Evolutionary conservation across 2,329 filamentous ascomycete genomes (phyloP).

Genomic region (Cercospora sp.): DNA sequence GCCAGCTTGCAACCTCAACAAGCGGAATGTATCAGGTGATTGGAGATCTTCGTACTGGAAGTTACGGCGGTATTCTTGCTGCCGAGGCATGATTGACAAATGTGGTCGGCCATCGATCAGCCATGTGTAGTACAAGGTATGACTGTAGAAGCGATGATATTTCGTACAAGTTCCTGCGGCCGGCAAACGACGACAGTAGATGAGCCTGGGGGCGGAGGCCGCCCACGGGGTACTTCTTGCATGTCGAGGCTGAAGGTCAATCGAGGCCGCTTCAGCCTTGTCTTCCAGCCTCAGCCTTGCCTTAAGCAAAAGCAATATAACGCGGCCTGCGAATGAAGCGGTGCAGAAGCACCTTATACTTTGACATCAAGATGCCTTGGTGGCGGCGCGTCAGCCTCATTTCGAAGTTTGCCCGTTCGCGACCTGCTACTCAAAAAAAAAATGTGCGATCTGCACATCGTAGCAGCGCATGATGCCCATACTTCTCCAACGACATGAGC

Average conservation of each 20-base stretch:
- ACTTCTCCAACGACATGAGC: background rate
- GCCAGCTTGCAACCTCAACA: background rate
- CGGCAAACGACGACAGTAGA: background rate
- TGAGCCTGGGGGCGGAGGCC: background rate
- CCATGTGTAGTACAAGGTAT: background rate
- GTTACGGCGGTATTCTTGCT: background rate
- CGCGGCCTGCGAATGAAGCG: background rate
- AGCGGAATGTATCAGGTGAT: background rate
- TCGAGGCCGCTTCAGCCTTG: background rate
- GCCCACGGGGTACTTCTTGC: background rate
- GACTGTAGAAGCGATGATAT: no score
- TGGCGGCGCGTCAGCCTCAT: background rate
- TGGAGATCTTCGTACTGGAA: background rate
- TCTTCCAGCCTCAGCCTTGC: background rate
- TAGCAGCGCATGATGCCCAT: background rate
- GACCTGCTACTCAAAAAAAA: background rate
- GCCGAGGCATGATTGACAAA: background rate
- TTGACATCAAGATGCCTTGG: background rate
- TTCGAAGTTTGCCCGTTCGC: background rate
- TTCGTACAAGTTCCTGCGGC: no score
- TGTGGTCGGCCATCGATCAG: background rate
- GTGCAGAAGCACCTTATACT: background rate
- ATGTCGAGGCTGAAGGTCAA: background rate
- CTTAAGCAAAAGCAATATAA: background rate
- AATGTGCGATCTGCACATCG: background rate